phyloP scores from a whole-genome alignment of 78 protist genomes.

The Guillardia theta region DNA sequence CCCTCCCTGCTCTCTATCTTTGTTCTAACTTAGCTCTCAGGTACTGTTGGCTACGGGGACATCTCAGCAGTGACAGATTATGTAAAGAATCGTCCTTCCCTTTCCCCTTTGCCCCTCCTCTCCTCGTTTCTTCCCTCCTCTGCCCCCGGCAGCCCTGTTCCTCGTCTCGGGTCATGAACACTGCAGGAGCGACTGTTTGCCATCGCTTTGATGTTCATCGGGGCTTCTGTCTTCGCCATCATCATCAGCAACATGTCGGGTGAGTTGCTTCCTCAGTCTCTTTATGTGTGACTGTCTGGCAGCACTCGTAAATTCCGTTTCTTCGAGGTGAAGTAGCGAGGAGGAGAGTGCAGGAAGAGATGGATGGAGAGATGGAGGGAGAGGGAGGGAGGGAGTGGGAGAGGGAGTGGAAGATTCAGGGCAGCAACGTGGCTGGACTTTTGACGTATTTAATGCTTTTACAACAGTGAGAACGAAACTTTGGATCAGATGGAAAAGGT shows the following conservation, averaged over 20 bases:
- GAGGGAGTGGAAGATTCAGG: not conserved
- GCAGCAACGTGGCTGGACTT: no score
- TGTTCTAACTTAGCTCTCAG: not conserved
- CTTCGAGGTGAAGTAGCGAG: no score
- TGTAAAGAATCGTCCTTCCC: not conserved
- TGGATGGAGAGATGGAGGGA: not conserved
- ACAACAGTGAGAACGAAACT: no score
- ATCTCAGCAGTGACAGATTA: not conserved
- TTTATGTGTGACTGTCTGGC: no score
- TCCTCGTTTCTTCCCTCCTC: no score
- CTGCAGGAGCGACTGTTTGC: not conserved
- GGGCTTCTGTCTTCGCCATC: not conserved
- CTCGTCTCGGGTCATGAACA: not conserved
- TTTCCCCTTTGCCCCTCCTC: no score
- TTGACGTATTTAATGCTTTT: no score
- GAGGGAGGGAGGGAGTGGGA: not conserved
- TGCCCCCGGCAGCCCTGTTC: no score
- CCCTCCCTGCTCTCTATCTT: not conserved
- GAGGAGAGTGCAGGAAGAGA: not conserved
- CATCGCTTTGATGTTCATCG: not conserved
- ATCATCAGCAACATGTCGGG: not conserved
- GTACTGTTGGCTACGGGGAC: not conserved
- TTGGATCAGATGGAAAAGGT: no score
- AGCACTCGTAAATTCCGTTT: no score
- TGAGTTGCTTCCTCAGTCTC: no score